Evolutionary conservation across 495 filamentous ascomycete genomes (phyloP).

Genomic region (Immersiella caudata): DNA sequence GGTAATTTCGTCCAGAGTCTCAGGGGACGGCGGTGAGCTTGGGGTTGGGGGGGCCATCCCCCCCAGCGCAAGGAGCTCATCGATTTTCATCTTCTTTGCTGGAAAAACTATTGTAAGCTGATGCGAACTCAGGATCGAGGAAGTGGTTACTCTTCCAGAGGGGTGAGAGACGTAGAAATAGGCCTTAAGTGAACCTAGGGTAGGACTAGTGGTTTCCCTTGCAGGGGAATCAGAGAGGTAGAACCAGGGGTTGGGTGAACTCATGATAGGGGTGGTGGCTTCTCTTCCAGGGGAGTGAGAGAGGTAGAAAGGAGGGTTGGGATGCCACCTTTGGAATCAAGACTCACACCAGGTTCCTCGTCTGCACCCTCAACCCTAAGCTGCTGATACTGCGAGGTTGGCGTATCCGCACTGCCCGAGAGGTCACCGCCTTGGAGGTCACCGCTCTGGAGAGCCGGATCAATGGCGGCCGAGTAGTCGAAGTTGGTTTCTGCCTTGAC

Average conservation of each 20-base stretch:
- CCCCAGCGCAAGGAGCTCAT: conserved; percentile 71
- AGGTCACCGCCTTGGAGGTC: conserved; percentile 46
- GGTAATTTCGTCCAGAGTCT: conserved; percentile 67
- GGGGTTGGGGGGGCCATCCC: conserved; percentile 63
- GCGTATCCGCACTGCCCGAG: conserved; percentile 37
- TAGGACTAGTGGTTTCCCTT: too few species aligned
- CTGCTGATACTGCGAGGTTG: conserved; percentile 44
- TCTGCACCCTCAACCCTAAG: conserved; percentile 33
- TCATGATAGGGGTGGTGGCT: conserved; percentile 29
- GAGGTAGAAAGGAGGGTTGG: conserved; percentile 30
- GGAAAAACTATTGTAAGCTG: conserved; percentile 52
- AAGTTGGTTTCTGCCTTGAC: conserved; percentile 60
- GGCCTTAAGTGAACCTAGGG: too few species aligned
- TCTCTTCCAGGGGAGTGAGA: conserved; percentile 22
- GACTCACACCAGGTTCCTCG: conserved; percentile 25
- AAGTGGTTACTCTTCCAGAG: conserved; percentile 19
- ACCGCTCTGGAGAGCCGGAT: conserved; percentile 69
- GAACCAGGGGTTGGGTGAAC: too few species aligned
- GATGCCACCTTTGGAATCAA: conserved; percentile 35
- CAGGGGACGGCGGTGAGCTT: conserved; percentile 55
- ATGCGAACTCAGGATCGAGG: conserved; percentile 35
- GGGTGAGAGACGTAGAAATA: conserved; percentile 27
- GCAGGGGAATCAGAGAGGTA: too few species aligned
- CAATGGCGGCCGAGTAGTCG: conserved; percentile 71
- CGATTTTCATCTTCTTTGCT: conserved; percentile 74